Conservation (phyloP, 2,329 filamentous ascomycete genomes). For the Thielaviopsis cerberus region DNA sequence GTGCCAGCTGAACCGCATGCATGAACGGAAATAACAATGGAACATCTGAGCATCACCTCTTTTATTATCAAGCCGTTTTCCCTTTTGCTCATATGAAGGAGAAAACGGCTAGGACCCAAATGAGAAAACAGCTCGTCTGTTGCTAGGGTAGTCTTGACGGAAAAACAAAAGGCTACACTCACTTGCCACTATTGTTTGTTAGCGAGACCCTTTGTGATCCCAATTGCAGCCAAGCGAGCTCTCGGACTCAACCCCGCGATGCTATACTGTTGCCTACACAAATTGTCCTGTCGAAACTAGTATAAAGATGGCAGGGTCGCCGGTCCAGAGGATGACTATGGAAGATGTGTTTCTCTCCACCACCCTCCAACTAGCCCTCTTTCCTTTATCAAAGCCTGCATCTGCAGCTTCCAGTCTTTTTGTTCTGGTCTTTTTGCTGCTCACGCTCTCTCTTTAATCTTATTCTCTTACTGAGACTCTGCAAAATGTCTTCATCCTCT, state of each 20-base stretch:
- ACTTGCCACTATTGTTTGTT: neutral
- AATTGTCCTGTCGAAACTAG: neutral
- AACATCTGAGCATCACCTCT: too few relatives aligned
- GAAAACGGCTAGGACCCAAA: too few relatives aligned
- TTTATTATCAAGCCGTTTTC: too few relatives aligned
- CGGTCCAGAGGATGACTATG: neutral
- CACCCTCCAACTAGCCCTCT: neutral
- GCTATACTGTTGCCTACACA: neutral
- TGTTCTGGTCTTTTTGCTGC: neutral
- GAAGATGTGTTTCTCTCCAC: neutral
- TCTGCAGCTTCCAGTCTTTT: neutral
- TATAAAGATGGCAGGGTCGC: neutral
- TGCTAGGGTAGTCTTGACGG: too few relatives aligned
- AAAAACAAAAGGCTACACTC: too few relatives aligned
- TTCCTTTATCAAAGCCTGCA: neutral
- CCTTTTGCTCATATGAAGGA: too few relatives aligned
- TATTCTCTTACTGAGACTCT: neutral
- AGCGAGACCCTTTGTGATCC: neutral
- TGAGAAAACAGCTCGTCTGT: neutral
- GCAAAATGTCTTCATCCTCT: neutral
- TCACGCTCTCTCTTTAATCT: too few relatives aligned
- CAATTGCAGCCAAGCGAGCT: neutral
- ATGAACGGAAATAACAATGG: too few relatives aligned
- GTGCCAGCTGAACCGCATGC: too few relatives aligned
- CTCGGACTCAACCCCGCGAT: too few relatives aligned